These are phyloP conservation scores for Trypanosoma scelopori DNA, from an alignment of 208 protist genomes.

Conservation along the genomic window DNA sequence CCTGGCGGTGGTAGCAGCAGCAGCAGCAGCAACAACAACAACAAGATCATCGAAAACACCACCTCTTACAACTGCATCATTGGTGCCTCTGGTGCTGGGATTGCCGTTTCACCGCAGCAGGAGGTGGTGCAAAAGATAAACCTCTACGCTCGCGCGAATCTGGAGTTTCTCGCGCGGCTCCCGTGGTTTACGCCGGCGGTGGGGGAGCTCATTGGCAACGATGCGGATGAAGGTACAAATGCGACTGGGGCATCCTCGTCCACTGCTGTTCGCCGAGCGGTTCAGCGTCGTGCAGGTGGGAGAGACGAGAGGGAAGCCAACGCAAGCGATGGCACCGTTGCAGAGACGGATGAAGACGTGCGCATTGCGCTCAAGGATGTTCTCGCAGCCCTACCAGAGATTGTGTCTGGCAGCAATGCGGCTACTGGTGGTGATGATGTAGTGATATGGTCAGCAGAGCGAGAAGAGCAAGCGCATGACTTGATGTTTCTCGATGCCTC, in stretches of 20 bases:
- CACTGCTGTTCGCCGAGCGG: neutral
- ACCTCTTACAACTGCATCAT: no score
- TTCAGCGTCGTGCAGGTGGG: neutral
- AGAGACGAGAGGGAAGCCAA: neutral
- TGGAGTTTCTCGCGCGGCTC: constrained; percentile 70
- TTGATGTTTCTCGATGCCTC: constrained; percentile 86
- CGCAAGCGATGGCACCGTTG: neutral
- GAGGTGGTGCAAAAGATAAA: constrained; percentile 64
- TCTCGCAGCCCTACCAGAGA: constrained; percentile 52
- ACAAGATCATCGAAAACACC: no score
- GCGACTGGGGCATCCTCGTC: constrained; percentile 20
- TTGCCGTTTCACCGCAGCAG: constrained; percentile 8
- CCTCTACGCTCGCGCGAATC: constrained; percentile 55
- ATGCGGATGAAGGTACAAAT: constrained; percentile 1
- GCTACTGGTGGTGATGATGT: neutral
- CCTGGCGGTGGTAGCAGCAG: constrained; percentile 20
- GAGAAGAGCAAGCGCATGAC: constrained; percentile 59
- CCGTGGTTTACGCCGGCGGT: constrained; percentile 69
- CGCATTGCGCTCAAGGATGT: constrained; percentile 71
- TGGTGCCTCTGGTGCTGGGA: neutral
- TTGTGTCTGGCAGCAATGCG: neutral
- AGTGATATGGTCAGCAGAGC: constrained; percentile 43
- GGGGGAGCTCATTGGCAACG: constrained; percentile 43
- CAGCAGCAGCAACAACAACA: neutral
- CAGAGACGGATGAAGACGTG: constrained; percentile 68